Evolutionary conservation across 192 early-diverging fungal species (phyloP), one percentile per base, ranked within the genome.

Genomic region (Kickxella alabastrina): DNA sequence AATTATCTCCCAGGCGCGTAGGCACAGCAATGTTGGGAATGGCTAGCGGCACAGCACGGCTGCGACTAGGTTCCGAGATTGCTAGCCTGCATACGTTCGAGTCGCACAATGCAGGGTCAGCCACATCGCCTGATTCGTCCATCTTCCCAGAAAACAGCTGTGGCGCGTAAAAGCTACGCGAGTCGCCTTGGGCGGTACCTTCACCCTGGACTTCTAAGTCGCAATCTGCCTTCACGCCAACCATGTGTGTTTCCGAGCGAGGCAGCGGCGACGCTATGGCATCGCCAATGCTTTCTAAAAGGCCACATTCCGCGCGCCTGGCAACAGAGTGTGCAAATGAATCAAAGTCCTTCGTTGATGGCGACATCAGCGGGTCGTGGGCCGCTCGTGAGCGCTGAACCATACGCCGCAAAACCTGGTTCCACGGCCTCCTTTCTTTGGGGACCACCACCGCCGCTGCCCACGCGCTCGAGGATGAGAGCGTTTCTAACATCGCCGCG

Each of bases 191-290:
- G 10, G 22, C 6, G 4, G 41, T 10, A 18, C 22, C 22, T 10
- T 6, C 44, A 14, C 28, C 31, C 44, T 18, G 44, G 3, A 27
- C 44, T 3, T 48, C 36, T 10, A 47, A 3, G 22, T 65, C 69
- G 28, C 42, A 34, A 39, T 73, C 70, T 1, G 70, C 47, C 37
- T 42, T 49, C 1, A 66, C 59, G 6, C 54, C 43, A 19, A 65
- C 46, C 52, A 73, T 65, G 24, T 65, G 62, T 18, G 62, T 54
- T 29, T 56, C 54, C 15, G 45, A 43, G 50, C 62, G 70, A 3
- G 70, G 70, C 14, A 73, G 45, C 10, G 70, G 62, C 5, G 62
- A 65, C 14, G 70, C 34, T 14, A 73, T 65, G 21, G 70, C 70
- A 10, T 73, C 70, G 19, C 42, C 54, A n/a, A 73, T 57, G 45